Base-by-base conservation (phyloP, 1,284 basidiomycete genomes). In the Papiliotrema flavescens region DNA sequence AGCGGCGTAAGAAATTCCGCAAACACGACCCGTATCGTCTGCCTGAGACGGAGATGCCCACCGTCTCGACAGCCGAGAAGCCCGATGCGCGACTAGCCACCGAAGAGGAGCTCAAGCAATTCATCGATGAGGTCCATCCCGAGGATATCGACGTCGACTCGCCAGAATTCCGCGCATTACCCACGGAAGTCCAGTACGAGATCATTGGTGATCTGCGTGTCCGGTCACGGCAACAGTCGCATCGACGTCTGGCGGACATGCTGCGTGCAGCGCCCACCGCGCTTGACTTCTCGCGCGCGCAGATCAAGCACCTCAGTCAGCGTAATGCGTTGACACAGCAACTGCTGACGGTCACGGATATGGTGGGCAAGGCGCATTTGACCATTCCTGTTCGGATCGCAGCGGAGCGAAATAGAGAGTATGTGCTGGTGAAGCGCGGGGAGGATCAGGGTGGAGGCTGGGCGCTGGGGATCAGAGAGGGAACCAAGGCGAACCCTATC, bases 131-230 rank as follows among this genome's bases (percentile, higher is more conserved):
- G 46, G 90, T 96, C 83, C 84, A 86, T 3, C 91, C 92, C 0
- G 90, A 91, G 64, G 91, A 96, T 69, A 88, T 97, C 64, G 93
- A 97, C 69, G 82, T 93, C 52, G 82, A 84, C 17, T 90, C 90
- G 1, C 82, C 88, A 8, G 88, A 86, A n/a, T 99, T 99, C 70
- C 85, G 86, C 24, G 89, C 91, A 58, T 82, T 98, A 11, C 93
- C 96, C 0, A 91, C 90, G 0, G 94, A 98, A 74, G 85, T 96
- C 22, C 93, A 99, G 71, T 99, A 98, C 75, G 96, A 99, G 79
- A 93, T 99, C 62, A 88, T 98, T 28, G 95, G 95, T 54, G 96
- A 99, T 77, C 78, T 98, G 54, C 85, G 94, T 4, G 79, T 95
- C 43, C 92, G 92, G 71, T 97, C 93, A 1, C 84, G 96, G 2